These are phyloP conservation scores for Hypoxylon sp. DNA, from an alignment of 2,329 filamentous ascomycete species.

Conservation along the genomic window DNA sequence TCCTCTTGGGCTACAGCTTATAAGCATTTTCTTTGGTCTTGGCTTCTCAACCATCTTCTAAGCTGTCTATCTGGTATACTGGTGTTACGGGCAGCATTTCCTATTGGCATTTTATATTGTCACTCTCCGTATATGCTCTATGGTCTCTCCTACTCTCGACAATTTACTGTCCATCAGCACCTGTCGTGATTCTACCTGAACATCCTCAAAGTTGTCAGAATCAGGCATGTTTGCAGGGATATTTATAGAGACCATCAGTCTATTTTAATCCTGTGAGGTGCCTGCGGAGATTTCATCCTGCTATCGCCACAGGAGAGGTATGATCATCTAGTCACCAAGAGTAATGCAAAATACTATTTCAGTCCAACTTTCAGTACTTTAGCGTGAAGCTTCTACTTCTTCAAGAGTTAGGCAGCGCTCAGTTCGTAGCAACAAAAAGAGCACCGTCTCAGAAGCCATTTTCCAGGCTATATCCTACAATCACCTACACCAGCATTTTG, in stretches of 20 bases:
- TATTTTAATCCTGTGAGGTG: neutral
- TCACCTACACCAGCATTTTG: neutral
- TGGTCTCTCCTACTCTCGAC: neutral
- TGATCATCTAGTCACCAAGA: neutral
- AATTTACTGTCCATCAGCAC: constrained; percentile 17
- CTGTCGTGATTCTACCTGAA: constrained; percentile 2
- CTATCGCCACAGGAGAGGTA: neutral
- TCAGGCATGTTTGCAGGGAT: neutral
- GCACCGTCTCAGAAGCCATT: neutral
- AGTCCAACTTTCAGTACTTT: neutral
- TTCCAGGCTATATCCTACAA: neutral
- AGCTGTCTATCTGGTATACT: constrained; percentile 4
- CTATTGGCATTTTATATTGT: constrained; percentile 24
- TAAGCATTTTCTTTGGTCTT: constrained; percentile 17
- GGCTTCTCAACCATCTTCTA: constrained; percentile 6
- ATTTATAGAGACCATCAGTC: neutral
- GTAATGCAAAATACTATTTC: neutral
- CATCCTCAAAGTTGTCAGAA: constrained; percentile 1
- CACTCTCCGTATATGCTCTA: constrained; percentile 1
- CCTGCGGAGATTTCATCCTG: neutral
- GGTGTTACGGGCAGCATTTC: constrained; percentile 18
- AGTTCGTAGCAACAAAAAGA: neutral
- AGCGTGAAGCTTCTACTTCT: neutral
- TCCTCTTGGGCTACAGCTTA: constrained; percentile 5
- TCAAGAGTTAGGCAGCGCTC: neutral